Evolutionary conservation across 2,329 filamentous ascomycete genomes (phyloP).

Genomic region (Akanthomyces muscarius): DNA sequence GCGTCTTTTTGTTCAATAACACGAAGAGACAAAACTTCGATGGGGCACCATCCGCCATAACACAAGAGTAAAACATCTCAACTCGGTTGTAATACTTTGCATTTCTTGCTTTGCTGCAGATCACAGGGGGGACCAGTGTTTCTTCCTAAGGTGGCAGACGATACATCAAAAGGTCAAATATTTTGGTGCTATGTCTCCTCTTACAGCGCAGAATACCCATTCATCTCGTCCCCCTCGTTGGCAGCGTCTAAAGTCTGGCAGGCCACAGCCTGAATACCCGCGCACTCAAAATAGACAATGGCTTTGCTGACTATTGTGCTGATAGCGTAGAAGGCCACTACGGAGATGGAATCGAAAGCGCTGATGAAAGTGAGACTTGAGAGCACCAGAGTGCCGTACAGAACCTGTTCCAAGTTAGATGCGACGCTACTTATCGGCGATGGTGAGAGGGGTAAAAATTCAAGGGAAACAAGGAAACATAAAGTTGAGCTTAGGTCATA

Average conservation of each 20-base stretch:
- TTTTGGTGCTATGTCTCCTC: not conserved
- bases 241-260: not conserved
- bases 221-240: not conserved
- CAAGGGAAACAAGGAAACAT: not conserved
- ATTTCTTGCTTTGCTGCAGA: not conserved
- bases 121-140: not conserved
- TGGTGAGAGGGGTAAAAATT: not conserved
- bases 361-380: slow-evolving; percentile 14
- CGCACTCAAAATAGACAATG: slow-evolving; percentile 7
- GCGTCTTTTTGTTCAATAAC: no score
- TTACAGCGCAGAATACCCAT: not conserved
- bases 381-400: slow-evolving; percentile 6
- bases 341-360: slow-evolving; percentile 8
- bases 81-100: no score
- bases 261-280: slow-evolving; percentile 1
- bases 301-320: slow-evolving; percentile 7
- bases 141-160: no score
- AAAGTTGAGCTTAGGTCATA: not conserved
- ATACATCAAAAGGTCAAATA: no score
- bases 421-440: not conserved
- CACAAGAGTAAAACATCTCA: no score
- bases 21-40: no score
- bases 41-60: no score
- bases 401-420: not conserved
- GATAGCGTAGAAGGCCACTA: slow-evolving; percentile 1